A percentile compares a stretch with the other conserved stretches of the same genome.
Evolutionary conservation across 805 yeast genomes (phyloP).

Genomic region (Lachancea quebecensis): DNA sequence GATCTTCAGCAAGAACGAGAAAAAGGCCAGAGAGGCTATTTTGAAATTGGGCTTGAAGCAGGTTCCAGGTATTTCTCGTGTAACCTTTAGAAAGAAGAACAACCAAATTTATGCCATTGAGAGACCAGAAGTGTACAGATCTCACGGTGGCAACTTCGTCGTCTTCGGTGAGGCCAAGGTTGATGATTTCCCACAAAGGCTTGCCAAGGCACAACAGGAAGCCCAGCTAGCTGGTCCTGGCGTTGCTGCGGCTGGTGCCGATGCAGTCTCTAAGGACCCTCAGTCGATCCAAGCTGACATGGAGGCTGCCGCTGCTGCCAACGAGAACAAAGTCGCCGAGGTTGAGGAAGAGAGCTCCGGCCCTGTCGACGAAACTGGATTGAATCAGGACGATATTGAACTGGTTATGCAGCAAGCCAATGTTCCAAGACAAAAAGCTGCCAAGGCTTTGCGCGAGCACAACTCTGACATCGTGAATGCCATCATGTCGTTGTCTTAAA

Average conservation of each 20-base stretch:
- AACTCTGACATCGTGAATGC: constrained; percentile 94
- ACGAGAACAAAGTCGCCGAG: constrained; percentile 34
- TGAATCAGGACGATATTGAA: constrained; percentile 74
- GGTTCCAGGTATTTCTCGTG: constrained; percentile 89
- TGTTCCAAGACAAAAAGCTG: constrained; percentile 84
- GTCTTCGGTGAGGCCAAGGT: constrained; percentile 98
- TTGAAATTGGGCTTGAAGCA: constrained; percentile 83
- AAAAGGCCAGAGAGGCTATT: constrained; percentile 89
- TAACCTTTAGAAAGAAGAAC: constrained; percentile 89
- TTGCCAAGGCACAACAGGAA: constrained; percentile 71
- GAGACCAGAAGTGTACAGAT: constrained; percentile 89
- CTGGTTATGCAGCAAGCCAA: constrained; percentile 88
- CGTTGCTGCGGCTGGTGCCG: constrained; percentile 39
- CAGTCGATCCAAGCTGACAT: constrained; percentile 79
- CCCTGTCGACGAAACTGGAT: constrained; percentile 78
- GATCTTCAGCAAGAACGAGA: constrained; percentile 82
- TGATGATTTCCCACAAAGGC: constrained; percentile 85
- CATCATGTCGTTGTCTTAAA: constrained; percentile 66
- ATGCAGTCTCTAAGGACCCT: constrained; percentile 53
- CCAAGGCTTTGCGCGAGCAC: constrained; percentile 80
- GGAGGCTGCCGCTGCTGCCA: constrained; percentile 54
- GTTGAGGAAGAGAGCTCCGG: constrained; percentile 46
- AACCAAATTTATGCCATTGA: constrained; percentile 88
- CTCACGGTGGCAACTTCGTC: constrained; percentile 87
- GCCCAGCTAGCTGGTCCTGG: constrained; percentile 41